These are phyloP conservation scores for Bipolaris victoriae DNA, from an alignment of 2,329 filamentous ascomycete species.

Conservation along the genomic window DNA sequence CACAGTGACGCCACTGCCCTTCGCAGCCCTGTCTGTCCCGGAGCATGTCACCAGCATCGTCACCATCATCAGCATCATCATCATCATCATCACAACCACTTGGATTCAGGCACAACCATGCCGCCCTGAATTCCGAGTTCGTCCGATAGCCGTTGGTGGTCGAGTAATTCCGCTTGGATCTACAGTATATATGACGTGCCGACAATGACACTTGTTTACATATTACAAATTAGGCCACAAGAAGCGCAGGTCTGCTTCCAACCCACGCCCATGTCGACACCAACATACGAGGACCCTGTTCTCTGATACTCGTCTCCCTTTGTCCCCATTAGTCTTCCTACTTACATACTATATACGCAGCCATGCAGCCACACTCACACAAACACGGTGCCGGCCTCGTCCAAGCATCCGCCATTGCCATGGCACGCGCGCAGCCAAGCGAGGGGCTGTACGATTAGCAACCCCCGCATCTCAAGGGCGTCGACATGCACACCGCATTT, in stretches of 20 bases:
- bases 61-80: background rate
- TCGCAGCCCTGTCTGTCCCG: background rate
- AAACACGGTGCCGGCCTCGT: too few relatives aligned
- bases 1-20: constrained; percentile 15
- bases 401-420: constrained; percentile 1
- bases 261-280: too few relatives aligned
- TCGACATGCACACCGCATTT: constrained; percentile 28
- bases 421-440: constrained; percentile 4
- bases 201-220: too few relatives aligned
- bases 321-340: background rate
- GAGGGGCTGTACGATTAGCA: constrained; percentile 15
- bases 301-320: too few relatives aligned
- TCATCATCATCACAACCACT: background rate
- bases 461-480: constrained; percentile 18
- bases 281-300: too few relatives aligned
- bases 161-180: too few relatives aligned
- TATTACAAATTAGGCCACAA: too few relatives aligned
- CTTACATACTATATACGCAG: background rate
- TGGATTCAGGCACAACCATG: constrained; percentile 1
- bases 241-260: too few relatives aligned
- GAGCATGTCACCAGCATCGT: background rate
- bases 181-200: too few relatives aligned
- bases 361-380: too few relatives aligned
- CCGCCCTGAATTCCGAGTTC: too few relatives aligned
- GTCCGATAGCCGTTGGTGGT: too few relatives aligned